phyloP scores from a whole-genome alignment of 2,329 filamentous ascomycete species.

The Paecilomyces formosus region DNA sequence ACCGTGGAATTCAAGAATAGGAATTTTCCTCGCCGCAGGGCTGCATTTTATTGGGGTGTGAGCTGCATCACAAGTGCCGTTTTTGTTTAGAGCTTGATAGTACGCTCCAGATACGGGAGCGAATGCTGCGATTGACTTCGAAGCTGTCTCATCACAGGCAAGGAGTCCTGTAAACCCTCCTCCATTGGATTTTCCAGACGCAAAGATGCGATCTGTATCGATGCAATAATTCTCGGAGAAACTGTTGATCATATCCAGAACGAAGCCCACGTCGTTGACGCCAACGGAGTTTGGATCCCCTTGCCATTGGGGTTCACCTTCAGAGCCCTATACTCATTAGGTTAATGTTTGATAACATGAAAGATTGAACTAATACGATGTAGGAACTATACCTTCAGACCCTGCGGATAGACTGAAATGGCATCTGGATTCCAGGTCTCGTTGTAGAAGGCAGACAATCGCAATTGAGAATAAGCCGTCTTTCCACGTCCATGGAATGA shows the following conservation, averaged over 20 bases:
- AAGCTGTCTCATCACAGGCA: conserved; percentile 39
- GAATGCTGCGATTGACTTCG: conserved; percentile 42
- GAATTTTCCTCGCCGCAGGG: conserved; percentile 20
- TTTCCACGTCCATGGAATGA: not conserved
- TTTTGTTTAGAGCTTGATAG: conserved; percentile 23
- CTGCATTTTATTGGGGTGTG: conserved; percentile 17
- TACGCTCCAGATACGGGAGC: conserved; percentile 42
- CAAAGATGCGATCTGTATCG: conserved; percentile 38
- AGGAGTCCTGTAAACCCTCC: conserved; percentile 44
- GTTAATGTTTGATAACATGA: too few species aligned
- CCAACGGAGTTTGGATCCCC: conserved; percentile 33
- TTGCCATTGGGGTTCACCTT: conserved; percentile 33
- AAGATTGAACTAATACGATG: too few species aligned
- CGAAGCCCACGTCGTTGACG: conserved; percentile 40
- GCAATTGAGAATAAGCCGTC: conserved; percentile 39
- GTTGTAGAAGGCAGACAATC: conserved; percentile 41
- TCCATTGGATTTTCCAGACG: conserved; percentile 48
- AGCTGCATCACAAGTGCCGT: conserved; percentile 6
- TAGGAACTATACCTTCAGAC: conserved; percentile 28
- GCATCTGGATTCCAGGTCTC: conserved; percentile 36
- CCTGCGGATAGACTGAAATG: conserved; percentile 40
- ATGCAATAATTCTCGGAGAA: conserved; percentile 33
- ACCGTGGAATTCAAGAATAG: conserved; percentile 41
- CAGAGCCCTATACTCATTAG: conserved; percentile 6
- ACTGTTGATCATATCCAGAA: conserved; percentile 34